A percentile compares a stretch with the other conserved stretches of the same genome.
Conservation (phyloP, 2,329 filamentous ascomycete species). For the Xylariaceae sp. region DNA sequence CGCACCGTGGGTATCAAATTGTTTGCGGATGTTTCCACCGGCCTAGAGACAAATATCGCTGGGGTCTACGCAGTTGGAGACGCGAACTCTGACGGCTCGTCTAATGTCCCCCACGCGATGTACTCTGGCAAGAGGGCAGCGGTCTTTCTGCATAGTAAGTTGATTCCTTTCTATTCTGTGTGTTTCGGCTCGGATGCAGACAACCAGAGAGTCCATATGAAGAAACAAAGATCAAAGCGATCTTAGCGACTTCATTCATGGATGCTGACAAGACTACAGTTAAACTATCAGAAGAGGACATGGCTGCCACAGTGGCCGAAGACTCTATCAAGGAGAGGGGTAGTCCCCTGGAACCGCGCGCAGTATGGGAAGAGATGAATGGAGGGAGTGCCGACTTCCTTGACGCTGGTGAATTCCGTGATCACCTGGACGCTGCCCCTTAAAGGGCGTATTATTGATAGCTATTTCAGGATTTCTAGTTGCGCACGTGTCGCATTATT, state of each 20-base stretch:
- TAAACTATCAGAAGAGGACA: slow-evolving; percentile 41
- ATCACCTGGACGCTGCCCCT: no score
- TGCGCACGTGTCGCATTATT: no score
- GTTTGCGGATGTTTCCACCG: slow-evolving; percentile 38
- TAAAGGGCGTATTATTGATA: no score
- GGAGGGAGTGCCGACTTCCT: slow-evolving; percentile 41
- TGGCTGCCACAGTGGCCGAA: slow-evolving; percentile 34
- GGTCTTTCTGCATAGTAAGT: slow-evolving; percentile 56
- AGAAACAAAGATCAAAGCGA: not conserved
- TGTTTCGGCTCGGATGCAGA: not conserved
- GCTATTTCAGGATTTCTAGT: no score
- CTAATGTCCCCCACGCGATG: slow-evolving; percentile 61
- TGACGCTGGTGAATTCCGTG: slow-evolving; percentile 43
- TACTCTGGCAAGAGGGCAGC: slow-evolving; percentile 57
- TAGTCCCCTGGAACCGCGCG: slow-evolving; percentile 36
- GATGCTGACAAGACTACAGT: slow-evolving; percentile 28
- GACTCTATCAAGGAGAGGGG: slow-evolving; percentile 30
- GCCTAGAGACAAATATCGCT: slow-evolving; percentile 48
- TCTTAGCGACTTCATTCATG: not conserved
- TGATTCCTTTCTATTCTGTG: not conserved
- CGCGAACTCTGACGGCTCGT: slow-evolving; percentile 57
- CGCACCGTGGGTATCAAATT: slow-evolving; percentile 43
- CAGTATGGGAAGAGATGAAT: slow-evolving; percentile 48
- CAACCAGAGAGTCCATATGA: not conserved
- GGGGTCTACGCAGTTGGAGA: slow-evolving; percentile 60